Evolutionary conservation across 1,284 basidiomycete species (phyloP), one percentile per base, ranked within the genome.

Genomic region (Trichosporon inkin): DNA sequence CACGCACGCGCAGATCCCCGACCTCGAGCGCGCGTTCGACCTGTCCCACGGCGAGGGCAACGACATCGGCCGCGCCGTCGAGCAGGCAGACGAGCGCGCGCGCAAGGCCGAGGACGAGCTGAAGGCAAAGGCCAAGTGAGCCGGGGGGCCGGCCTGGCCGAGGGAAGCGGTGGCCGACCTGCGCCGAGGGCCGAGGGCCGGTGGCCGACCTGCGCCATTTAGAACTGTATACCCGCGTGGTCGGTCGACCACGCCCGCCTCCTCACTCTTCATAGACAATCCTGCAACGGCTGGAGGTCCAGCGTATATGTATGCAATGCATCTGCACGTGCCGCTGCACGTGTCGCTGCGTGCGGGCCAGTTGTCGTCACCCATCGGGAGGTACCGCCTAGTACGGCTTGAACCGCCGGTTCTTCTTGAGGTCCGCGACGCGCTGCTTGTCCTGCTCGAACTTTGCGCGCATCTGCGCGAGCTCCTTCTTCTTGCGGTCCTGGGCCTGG

Each of bases 401-500:
- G 84, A 90, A 93, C 57, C 85, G 82, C 67, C 86, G 83, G 35
- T 86, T 85, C 55, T 85, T 83, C 77, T 88, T 91, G 69, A 92
- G 79, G 70, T 88, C 87, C 70, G 88, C 88, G 58, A 93, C 84
- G 70, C 88, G 90, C n/a, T 84, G 85, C 80, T 89, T 90, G 82
- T 93, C 91, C 67, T 85, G 84, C 69, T 92, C 88, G 83, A 90
- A 94, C 67, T 85, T 87, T 67, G 81, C 83, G 71, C 89, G 88
- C 59, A 94, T 80, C 63, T 90, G 84, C 71, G 91, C 82, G 53
- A 92, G 80, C 61, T 87, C 87, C 77, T 88, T 84, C 61, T 89
- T 81, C 75, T 92, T 92, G 79, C 88, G 87, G 75, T 94, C 92
- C 60, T 88, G 86, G 67, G 86, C 84, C 75, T 94, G 90, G 82